Percentiles rank a stretch among this genome's conserved stretches.
phyloP scores from a whole-genome alignment of 2,329 filamentous ascomycete genomes.

The Gnomoniopsis sp. region DNA sequence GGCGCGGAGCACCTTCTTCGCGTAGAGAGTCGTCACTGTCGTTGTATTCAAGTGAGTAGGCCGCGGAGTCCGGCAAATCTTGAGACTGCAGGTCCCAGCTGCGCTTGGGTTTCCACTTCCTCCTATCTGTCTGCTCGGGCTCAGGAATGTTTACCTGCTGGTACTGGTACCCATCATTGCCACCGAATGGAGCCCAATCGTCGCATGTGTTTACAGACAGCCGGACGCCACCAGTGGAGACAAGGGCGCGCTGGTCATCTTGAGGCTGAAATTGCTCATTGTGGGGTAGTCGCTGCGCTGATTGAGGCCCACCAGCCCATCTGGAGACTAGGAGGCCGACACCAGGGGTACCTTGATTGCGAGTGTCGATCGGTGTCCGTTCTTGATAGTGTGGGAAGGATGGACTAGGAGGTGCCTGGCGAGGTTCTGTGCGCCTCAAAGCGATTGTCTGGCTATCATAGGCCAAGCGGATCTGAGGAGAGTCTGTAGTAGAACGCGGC shows the following conservation, averaged over 20 bases:
- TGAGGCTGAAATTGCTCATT: background rate
- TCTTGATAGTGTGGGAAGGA: background rate
- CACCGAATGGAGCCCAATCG: too few species aligned
- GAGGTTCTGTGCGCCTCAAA: background rate
- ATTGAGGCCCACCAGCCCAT: background rate
- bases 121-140: background rate
- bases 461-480: background rate
- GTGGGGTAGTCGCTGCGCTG: background rate
- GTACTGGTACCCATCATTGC: background rate
- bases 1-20: background rate
- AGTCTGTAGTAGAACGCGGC: background rate
- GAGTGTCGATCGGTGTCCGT: background rate
- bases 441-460: background rate
- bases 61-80: constrained; percentile 9
- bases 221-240: background rate
- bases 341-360: background rate
- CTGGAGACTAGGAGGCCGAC: background rate
- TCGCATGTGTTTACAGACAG: background rate
- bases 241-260: background rate
- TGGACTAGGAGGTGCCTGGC: background rate
- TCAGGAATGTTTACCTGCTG: background rate
- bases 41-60: background rate
- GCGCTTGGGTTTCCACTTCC: constrained; percentile 9
- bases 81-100: constrained; percentile 5
- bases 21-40: background rate